A percentile compares a stretch with the other conserved stretches of the same genome.
These are phyloP conservation scores for Protomyces lactucae-debilis DNA, from an alignment of 1,139 yeast species.

Conservation along the genomic window DNA sequence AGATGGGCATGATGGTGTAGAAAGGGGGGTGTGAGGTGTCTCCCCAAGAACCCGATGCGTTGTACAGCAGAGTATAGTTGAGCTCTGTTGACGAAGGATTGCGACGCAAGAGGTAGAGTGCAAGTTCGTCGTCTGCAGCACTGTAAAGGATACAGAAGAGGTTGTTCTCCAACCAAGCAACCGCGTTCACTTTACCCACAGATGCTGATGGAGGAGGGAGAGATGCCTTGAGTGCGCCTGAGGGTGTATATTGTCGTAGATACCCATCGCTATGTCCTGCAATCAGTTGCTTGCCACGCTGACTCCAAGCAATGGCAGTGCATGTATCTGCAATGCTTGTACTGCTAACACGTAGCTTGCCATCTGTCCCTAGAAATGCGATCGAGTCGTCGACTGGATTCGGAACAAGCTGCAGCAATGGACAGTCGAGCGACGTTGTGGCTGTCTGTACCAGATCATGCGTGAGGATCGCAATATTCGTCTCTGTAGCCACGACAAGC, in stretches of 20 bases:
- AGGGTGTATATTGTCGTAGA: slow-evolving; percentile 34
- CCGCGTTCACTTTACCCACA: slow-evolving; percentile 22
- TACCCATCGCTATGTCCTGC: slow-evolving; percentile 36
- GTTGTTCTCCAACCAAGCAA: slow-evolving; percentile 34
- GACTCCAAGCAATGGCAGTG: slow-evolving; percentile 39
- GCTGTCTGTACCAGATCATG: slow-evolving; percentile 15
- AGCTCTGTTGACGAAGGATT: not conserved
- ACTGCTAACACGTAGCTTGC: slow-evolving; percentile 28
- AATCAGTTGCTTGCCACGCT: slow-evolving; percentile 39
- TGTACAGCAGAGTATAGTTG: not conserved
- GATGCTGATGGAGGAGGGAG: slow-evolving; percentile 33
- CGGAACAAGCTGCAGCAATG: slow-evolving; percentile 26
- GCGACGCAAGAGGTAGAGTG: slow-evolving; percentile 8
- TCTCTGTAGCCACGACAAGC: slow-evolving; percentile 6
- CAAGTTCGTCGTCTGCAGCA: slow-evolving; percentile 6
- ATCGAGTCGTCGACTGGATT: slow-evolving; percentile 29
- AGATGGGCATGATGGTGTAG: not conserved
- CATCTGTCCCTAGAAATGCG: slow-evolving; percentile 34
- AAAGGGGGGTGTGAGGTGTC: slow-evolving; percentile 18
- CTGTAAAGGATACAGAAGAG: slow-evolving; percentile 37
- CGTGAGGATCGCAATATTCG: slow-evolving; percentile 26
- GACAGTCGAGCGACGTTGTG: not conserved
- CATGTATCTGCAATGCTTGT: slow-evolving; percentile 33
- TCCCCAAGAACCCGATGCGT: slow-evolving; percentile 18
- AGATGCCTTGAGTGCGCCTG: slow-evolving; percentile 35